These are phyloP conservation scores for Phtheirospermum japonicum DNA, from an alignment of 257 asterid species.

Conservation along the genomic window DNA sequence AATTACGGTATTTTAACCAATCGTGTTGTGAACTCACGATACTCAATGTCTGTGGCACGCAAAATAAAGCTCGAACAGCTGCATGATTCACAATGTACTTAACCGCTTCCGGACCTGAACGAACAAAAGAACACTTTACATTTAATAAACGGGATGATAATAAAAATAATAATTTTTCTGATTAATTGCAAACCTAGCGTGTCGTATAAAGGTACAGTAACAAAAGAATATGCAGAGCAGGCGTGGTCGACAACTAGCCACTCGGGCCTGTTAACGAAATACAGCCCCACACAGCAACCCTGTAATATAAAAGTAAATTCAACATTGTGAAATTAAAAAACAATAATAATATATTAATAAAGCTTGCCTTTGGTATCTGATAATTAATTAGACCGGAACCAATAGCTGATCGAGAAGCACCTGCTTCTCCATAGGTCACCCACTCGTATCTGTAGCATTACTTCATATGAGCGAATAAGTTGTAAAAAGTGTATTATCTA, in stretches of 20 bases:
- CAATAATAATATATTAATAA: background rate
- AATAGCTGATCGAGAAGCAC: conserved; percentile 58
- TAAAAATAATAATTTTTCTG: background rate
- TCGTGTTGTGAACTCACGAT: conserved; percentile 37
- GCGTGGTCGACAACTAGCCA: conserved; percentile 76
- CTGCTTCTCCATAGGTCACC: conserved; percentile 70
- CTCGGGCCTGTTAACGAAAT: conserved; percentile 68
- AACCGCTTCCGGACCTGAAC: conserved; percentile 72
- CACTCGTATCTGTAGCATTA: conserved; percentile 55
- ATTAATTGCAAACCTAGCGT: conserved; percentile 53
- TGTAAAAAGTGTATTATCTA: too few species aligned
- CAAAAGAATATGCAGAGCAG: conserved; percentile 63
- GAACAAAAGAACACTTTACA: conserved; percentile 14
- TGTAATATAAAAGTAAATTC: conserved; percentile 21
- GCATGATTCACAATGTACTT: conserved; percentile 66
- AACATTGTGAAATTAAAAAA: background rate
- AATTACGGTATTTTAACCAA: background rate
- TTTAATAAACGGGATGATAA: conserved; percentile 2
- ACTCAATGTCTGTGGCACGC: conserved; percentile 48
- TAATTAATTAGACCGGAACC: conserved; percentile 60
- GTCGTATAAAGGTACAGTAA: conserved; percentile 70
- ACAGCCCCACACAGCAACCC: conserved; percentile 67
- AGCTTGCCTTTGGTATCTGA: conserved; percentile 50
- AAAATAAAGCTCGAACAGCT: conserved; percentile 53
- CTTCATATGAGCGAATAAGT: conserved; percentile 2